A percentile compares a stretch with the other conserved stretches of the same genome.
These are phyloP conservation scores for Suillus luteus DNA, from an alignment of 768 basidiomycete genomes.

Conservation along the genomic window DNA sequence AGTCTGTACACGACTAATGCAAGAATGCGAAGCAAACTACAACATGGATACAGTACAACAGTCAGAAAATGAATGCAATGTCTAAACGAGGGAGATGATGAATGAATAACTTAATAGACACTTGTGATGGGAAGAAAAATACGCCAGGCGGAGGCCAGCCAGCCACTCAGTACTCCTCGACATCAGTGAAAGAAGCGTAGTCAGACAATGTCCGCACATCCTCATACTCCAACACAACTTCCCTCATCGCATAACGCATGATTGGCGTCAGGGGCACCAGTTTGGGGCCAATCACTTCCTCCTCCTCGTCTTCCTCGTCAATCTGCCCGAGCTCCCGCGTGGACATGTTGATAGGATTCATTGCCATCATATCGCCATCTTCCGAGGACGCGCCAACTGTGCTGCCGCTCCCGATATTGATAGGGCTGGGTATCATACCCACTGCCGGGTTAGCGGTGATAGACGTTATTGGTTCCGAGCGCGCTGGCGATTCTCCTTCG, in stretches of 20 bases:
- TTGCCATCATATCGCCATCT: slow-evolving; percentile 52
- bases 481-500: slow-evolving; percentile 42
- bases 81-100: neutral
- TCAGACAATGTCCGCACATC: slow-evolving; percentile 75
- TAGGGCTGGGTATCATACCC: slow-evolving; percentile 28
- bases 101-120: slow-evolving; percentile 8
- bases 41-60: slow-evolving; percentile 14
- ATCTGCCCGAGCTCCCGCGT: slow-evolving; percentile 46
- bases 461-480: slow-evolving; percentile 30
- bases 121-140: neutral
- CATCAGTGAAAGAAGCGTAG: slow-evolving; percentile 69
- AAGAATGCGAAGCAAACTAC: slow-evolving; percentile 12
- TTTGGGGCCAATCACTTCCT: slow-evolving; percentile 70
- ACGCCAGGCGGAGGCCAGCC: slow-evolving; percentile 13
- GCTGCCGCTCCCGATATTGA: slow-evolving; percentile 31
- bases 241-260: slow-evolving; percentile 81
- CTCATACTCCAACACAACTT: slow-evolving; percentile 82
- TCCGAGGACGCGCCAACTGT: slow-evolving; percentile 44
- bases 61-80: slow-evolving; percentile 12
- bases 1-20: neutral
- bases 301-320: slow-evolving; percentile 53
- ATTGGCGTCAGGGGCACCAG: slow-evolving; percentile 78
- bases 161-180: slow-evolving; percentile 62
- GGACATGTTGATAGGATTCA: slow-evolving; percentile 38
- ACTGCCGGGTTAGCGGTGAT: slow-evolving; percentile 29